Evolutionary conservation across 225 moss, liverwort and hornwort genomes (phyloP).

Genomic region (Bryoerythrophyllum caledonicum): DNA sequence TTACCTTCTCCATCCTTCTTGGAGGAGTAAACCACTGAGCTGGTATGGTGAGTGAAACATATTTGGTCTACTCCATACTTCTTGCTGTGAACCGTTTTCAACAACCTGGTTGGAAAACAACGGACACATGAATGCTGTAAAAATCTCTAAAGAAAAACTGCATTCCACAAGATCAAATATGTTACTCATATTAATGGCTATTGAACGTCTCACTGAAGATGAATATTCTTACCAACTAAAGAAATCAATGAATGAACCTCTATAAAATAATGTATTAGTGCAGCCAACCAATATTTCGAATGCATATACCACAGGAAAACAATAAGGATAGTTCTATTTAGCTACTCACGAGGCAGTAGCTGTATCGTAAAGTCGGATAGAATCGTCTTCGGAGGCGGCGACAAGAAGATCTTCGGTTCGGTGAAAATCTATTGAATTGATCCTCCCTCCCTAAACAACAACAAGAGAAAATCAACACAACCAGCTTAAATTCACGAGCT

Average conservation of each 20-base stretch:
- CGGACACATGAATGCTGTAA: neutral
- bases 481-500: neutral
- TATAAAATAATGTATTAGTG: too few species aligned
- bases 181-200: too few species aligned
- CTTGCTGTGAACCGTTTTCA: conserved; percentile 84
- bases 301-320: too few species aligned
- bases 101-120: conserved; percentile 44
- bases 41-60: conserved; percentile 78
- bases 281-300: too few species aligned
- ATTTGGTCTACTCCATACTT: conserved; percentile 91
- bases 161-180: too few species aligned
- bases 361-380: conserved; percentile 85
- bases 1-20: conserved; percentile 88
- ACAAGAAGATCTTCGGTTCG: conserved; percentile 95
- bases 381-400: conserved; percentile 94
- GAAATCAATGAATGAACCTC: too few species aligned
- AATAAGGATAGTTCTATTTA: too few species aligned
- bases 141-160: too few species aligned
- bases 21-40: conserved; percentile 79
- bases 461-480: conserved; percentile 21
- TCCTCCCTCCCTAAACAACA: conserved; percentile 59
- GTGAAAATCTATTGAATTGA: conserved; percentile 90
- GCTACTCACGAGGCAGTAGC: conserved; percentile 79
- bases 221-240: too few species aligned
- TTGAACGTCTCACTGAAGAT: too few species aligned